These are phyloP conservation scores for Groenewaldozyma sp. DNA, from an alignment of 1,139 yeast genomes.

Conservation along the genomic window DNA sequence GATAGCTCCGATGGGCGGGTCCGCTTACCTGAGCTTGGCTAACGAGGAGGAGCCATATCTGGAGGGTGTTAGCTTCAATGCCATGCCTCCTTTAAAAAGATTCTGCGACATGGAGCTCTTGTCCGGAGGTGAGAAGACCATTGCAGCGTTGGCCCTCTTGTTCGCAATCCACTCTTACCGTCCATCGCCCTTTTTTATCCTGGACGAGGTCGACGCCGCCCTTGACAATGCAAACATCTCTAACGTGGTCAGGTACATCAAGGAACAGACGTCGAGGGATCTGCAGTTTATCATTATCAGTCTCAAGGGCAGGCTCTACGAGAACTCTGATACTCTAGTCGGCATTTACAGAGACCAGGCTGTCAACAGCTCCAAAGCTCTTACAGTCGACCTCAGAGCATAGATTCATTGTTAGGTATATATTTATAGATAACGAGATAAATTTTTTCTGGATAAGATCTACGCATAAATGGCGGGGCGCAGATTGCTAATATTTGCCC, in stretches of 20 bases:
- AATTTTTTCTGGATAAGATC: background rate
- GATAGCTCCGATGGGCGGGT: conserved; percentile 67
- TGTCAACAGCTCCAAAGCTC: conserved; percentile 64
- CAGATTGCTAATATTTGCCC: too few species aligned
- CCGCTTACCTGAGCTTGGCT: conserved; percentile 80
- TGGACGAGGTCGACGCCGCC: conserved; percentile 97
- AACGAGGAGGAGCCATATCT: conserved; percentile 79
- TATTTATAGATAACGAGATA: background rate
- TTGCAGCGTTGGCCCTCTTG: conserved; percentile 87
- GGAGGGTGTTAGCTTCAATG: conserved; percentile 80
- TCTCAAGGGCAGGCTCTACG: conserved; percentile 77
- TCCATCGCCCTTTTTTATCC: conserved; percentile 91
- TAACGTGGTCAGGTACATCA: conserved; percentile 75
- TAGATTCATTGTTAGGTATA: conserved; percentile 6
- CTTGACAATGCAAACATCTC: conserved; percentile 83
- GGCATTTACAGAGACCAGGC: conserved; percentile 87
- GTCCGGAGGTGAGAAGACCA: conserved; percentile 95
- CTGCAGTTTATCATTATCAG: conserved; percentile 93
- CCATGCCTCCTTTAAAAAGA: conserved; percentile 94
- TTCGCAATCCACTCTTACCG: conserved; percentile 87
- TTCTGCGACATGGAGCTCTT: conserved; percentile 87
- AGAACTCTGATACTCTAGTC: conserved; percentile 81
- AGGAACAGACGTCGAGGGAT: conserved; percentile 62
- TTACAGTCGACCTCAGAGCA: conserved; percentile 30
- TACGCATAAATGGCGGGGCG: background rate